Evolutionary conservation across 2,329 filamentous ascomycete genomes (phyloP), one percentile per base, ranked within the genome.

Genomic region (Diaporthe citri): DNA sequence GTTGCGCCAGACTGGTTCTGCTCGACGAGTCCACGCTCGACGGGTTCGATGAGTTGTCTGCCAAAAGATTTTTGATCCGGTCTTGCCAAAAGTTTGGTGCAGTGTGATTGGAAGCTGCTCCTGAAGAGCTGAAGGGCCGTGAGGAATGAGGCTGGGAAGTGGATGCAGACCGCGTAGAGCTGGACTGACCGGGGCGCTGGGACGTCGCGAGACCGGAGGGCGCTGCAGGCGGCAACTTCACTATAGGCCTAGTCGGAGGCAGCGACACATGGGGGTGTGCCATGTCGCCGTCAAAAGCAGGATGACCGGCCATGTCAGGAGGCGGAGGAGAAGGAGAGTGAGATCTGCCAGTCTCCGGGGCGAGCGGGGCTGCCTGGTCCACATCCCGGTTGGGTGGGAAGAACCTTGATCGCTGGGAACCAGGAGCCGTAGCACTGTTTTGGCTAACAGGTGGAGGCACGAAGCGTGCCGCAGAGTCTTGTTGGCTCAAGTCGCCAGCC

Each of bases 221-320:
- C 25, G 85, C 81, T 31, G 86, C 80, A 10, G 94, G 95, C 4
- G 95, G 96, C 5, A 98, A 88, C 81, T 93, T 95, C 17, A 98
- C 96, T 36, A 95, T 90, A 43, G 95, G 94, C 72, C 93, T 89
- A 10, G 92, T 91, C 51, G 87, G 90, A 0, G 94, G 94, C 12
- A 96, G 85, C 48, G 90, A 91, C 10, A 96, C 93, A 74, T 92
- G 89, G 4, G 94, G 94, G 75, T 89, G 91, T 46, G 85, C 84
- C 1, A 85, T 86, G 79, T 94, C 90, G 41, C 93, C 92, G 78
- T 92, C 91, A 78, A 94, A 94, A 2, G 89, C 94, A 8, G 94
- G 94, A 79, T 96, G 94, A 13, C 89, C 91, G 76, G 90, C 88
- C 83, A 90, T 91, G 28, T 90, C 92, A 0, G 93, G 93, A 62